A percentile compares a stretch with the other conserved stretches of the same genome.
These are phyloP conservation scores for Neurospora sp. DNA, from an alignment of 2,329 filamentous ascomycete genomes.

Conservation along the genomic window DNA sequence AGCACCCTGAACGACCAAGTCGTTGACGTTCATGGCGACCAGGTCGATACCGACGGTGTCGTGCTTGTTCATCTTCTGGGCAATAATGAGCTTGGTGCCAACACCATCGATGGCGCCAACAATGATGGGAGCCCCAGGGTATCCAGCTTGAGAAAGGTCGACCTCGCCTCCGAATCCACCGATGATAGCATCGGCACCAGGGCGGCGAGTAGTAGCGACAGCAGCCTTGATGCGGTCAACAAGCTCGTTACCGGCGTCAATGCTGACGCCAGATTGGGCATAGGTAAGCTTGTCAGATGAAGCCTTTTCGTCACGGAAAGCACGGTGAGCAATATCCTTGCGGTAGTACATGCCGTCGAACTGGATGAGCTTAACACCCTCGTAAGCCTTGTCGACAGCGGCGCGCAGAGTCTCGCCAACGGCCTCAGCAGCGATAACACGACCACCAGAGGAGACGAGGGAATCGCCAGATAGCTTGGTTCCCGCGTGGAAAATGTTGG, in stretches of 20 bases:
- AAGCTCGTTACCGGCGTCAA: slow-evolving; percentile 86
- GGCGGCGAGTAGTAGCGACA: slow-evolving; percentile 73
- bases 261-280: slow-evolving; percentile 84
- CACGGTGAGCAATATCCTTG: slow-evolving; percentile 81
- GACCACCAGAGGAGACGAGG: slow-evolving; percentile 71
- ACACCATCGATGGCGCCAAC: slow-evolving; percentile 96
- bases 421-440: slow-evolving; percentile 88
- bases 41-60: slow-evolving; percentile 93
- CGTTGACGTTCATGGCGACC: slow-evolving; percentile 98
- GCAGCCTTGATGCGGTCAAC: slow-evolving; percentile 86
- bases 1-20: slow-evolving; percentile 90
- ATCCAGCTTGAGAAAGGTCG: slow-evolving; percentile 66
- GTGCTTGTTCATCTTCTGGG: slow-evolving; percentile 80
- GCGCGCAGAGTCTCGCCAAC: slow-evolving; percentile 62
- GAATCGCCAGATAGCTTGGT: slow-evolving; percentile 56
- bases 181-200: slow-evolving; percentile 86
- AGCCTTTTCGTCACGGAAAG: slow-evolving; percentile 36
- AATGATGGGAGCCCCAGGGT: slow-evolving; percentile 63
- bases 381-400: slow-evolving; percentile 81
- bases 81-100: slow-evolving; percentile 94
- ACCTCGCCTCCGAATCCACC: slow-evolving; percentile 90
- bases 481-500: slow-evolving; percentile 86
- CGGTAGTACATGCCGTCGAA: slow-evolving; percentile 88
- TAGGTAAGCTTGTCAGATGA: slow-evolving; percentile 64
- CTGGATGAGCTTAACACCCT: slow-evolving; percentile 65